Evolutionary conservation across 495 filamentous ascomycete species (phyloP), one percentile per base, ranked within the genome.

Genomic region (Talaromyces liani): DNA sequence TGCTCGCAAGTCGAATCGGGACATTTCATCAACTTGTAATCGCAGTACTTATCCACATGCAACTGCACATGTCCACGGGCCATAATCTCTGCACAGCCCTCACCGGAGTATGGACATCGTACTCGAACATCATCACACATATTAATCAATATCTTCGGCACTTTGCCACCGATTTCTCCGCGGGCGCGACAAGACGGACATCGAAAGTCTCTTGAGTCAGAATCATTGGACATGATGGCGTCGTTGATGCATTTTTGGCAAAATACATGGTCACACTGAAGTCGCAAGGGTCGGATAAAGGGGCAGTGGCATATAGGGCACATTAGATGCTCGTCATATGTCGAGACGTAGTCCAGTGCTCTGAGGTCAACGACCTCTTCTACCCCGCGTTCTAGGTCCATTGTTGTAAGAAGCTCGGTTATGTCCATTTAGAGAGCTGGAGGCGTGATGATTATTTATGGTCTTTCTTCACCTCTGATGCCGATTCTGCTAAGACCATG

Each of bases 281-380:
- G 83, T 49, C 84, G 86, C n/a, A 90, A 79, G 0, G 91, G 90
- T 16, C 84, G 73, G 39, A 91, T 76, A 60, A 92, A 88, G 12
- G 91, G 84, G 29, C 85, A 86, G 65, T 86, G 88, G 71, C 91
- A 96, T 61, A 96, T 92, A 8, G 91, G 84, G 66, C 91, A 96
- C 73, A 91, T 84, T 18, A 95, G 82, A 65, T 92, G 90, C 64
- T 87, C 83, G 73, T 95, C 91, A 64, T 88, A 84, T 33, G 75
- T 70, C 22, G 79, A 80, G 59, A 87, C 79, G 72, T 93, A 91
- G 39, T 91, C 89, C 63, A 96, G 80, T 20, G 79, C 70, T 63
- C 88, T 83, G 60, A 91, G 77, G 70, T 96, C 91, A 67, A 89
- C 70, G 25, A 69, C 63, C 58, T 71, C 69, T 56, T 74, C 73